phyloP scores from a whole-genome alignment of 2,329 filamentous ascomycete species.

The Dichotomopilus funicola region DNA sequence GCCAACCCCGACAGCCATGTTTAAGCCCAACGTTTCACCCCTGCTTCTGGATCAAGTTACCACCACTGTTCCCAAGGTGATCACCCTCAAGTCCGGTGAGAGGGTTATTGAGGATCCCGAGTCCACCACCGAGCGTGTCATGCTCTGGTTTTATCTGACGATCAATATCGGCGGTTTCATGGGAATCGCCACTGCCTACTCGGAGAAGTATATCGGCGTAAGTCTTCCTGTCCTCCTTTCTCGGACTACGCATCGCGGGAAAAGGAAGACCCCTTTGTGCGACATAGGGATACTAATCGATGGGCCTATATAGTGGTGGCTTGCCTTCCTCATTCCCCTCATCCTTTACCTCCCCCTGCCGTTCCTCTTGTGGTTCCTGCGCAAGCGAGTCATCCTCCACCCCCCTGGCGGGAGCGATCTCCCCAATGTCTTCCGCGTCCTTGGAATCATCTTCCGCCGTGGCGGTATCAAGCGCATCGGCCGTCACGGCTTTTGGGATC shows the following conservation, averaged over 20 bases:
- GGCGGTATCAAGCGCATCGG: constrained; percentile 35
- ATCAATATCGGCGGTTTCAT: constrained; percentile 50
- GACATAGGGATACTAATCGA: not conserved
- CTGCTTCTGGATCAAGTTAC: constrained; percentile 61
- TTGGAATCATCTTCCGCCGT: constrained; percentile 35
- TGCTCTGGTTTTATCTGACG: constrained; percentile 55
- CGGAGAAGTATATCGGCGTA: constrained; percentile 43
- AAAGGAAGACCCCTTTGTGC: too few relatives aligned
- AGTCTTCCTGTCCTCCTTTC: constrained; percentile 2
- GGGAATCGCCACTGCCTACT: constrained; percentile 45
- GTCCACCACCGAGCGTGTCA: constrained; percentile 58
- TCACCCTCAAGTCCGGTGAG: constrained; percentile 48
- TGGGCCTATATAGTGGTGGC: constrained; percentile 33
- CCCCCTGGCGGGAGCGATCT: constrained; percentile 41
- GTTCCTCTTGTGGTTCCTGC: constrained; percentile 36
- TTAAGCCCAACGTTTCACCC: constrained; percentile 68
- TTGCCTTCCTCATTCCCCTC: constrained; percentile 35
- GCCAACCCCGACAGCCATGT: constrained; percentile 34
- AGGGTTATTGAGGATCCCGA: constrained; percentile 63
- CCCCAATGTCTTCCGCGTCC: constrained; percentile 36
- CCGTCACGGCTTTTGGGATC: constrained; percentile 50
- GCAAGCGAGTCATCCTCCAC: constrained; percentile 37
- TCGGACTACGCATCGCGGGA: too few relatives aligned
- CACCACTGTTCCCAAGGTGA: constrained; percentile 47
- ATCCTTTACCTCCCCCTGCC: constrained; percentile 38